phyloP scores from a whole-genome alignment of 106 monocot genomes.

The Dendrobium officinale region DNA sequence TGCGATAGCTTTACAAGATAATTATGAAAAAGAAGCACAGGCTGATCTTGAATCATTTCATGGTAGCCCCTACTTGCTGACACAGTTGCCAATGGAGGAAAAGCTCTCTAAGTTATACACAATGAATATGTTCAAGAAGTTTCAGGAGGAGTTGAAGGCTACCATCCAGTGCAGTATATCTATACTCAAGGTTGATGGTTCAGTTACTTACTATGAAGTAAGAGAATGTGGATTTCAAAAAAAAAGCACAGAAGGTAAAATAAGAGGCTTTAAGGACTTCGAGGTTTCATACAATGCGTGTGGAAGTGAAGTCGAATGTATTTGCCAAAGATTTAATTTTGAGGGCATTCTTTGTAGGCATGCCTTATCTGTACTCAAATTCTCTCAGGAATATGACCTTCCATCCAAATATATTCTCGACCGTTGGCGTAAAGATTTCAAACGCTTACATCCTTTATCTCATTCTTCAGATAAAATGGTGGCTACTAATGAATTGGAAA shows the following conservation, averaged over 20 bases:
- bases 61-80: constrained; percentile 4
- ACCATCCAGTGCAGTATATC: constrained; percentile 19
- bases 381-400: constrained; percentile 19
- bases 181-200: constrained; percentile 19
- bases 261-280: constrained; percentile 1
- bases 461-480: constrained; percentile 7
- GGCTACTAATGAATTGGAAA: constrained; percentile 12
- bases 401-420: constrained; percentile 22
- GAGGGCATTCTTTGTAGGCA: constrained; percentile 32
- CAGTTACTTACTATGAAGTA: constrained; percentile 18
- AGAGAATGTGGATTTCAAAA: constrained; percentile 19
- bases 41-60: constrained; percentile 18
- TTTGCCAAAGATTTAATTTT: constrained; percentile 24
- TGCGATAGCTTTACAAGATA: constrained; percentile 20
- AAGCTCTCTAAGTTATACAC: constrained; percentile 26
- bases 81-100: constrained; percentile 24
- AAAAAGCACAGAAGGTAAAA: background rate
- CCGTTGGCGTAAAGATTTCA: constrained; percentile 36
- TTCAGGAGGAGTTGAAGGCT: constrained; percentile 30
- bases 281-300: constrained; percentile 21
- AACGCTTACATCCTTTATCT: background rate
- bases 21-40: constrained; percentile 18
- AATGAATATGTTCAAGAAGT: constrained; percentile 15
- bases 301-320: constrained; percentile 19
- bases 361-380: constrained; percentile 26